phyloP scores from a whole-genome alignment of 1,139 yeast species.

The Magnusiomyces paraingens region DNA sequence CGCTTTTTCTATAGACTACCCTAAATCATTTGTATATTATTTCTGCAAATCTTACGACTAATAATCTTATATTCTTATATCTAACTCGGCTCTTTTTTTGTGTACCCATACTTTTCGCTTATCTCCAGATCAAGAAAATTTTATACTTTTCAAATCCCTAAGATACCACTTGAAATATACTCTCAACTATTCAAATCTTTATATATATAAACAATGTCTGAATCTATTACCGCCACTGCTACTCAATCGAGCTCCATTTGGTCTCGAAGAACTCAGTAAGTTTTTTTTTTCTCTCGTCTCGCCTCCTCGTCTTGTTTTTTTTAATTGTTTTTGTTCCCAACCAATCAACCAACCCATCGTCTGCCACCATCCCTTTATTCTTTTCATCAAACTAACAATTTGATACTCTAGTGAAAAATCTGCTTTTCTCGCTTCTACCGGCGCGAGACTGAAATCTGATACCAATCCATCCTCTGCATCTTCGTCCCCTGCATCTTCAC shows the following conservation, averaged over 20 bases:
- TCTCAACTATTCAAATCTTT: neutral
- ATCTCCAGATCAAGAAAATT: neutral
- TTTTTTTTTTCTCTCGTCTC: too few relatives aligned
- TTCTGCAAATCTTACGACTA: neutral
- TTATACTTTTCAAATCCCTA: neutral
- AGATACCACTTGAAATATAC: neutral
- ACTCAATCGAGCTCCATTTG: neutral
- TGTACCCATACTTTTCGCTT: too few relatives aligned
- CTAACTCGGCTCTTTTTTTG: neutral
- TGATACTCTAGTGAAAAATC: constrained; percentile 22
- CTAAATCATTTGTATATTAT: neutral
- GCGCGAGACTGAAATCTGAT: constrained; percentile 13
- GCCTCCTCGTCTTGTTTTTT: too few relatives aligned
- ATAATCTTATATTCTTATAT: neutral
- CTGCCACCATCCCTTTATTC: too few relatives aligned
- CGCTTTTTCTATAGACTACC: neutral
- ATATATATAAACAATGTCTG: neutral
- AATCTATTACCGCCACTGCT: neutral
- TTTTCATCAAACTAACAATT: too few relatives aligned
- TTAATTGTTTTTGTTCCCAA: too few relatives aligned
- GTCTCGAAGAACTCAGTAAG: neutral
- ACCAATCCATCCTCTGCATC: constrained; percentile 1
- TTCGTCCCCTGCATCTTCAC: neutral
- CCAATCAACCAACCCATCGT: too few relatives aligned
- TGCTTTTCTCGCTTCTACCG: constrained; percentile 25